Evolutionary conservation across 202 grass and related monocot genomes (phyloP), one percentile per base, ranked within the genome.

Genomic region (Eragrostis tef): DNA sequence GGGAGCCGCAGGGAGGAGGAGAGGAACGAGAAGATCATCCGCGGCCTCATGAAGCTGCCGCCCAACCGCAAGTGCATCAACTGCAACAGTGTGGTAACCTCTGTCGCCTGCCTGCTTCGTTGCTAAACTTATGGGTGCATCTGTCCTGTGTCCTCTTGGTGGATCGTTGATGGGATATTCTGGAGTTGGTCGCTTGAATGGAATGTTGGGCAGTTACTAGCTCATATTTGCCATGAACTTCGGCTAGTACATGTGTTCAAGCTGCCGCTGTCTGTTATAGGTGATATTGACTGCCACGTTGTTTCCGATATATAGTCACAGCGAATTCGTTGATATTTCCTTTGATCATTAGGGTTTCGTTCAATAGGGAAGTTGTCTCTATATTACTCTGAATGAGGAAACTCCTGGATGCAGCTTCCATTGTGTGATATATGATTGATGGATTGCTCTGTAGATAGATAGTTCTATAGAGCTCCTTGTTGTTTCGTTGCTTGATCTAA

Each of bases 51-150:
- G 96, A 99, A 99, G 87, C 87, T 99, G 21, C 96, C 96, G 64
- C 96, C 96, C n/a, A 96, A 99, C 79, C 94, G 90, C 83, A 92
- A 90, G 87, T 99, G 93, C 89, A 92, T 99, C 56, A 99, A 99
- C 77, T 99, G 96, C 85, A 96, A 96, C 84, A 90, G 93, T 75
- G 70, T 78, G 87, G 93, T 99, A 92, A 84, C 60, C 45, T 78
- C 45, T 27, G 3, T 62, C 41, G 10, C 67, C 10, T 83, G 49
- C 26, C 21, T 29, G 16, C 43, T n/a, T 57, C 44, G 21, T 51
- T 65, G 12, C 19, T 70, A 19, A 75, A 58, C 68, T 74, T 75
- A 64, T 83, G 42, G 17, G 26, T 56, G 60, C 44, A 2, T 51
- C 67, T 71, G 1, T 46, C 44, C 3, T 44, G 70, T 77, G 61